These are phyloP conservation scores for Orbilia brochopaga DNA, from an alignment of 2,329 filamentous ascomycete species.

Conservation along the genomic window DNA sequence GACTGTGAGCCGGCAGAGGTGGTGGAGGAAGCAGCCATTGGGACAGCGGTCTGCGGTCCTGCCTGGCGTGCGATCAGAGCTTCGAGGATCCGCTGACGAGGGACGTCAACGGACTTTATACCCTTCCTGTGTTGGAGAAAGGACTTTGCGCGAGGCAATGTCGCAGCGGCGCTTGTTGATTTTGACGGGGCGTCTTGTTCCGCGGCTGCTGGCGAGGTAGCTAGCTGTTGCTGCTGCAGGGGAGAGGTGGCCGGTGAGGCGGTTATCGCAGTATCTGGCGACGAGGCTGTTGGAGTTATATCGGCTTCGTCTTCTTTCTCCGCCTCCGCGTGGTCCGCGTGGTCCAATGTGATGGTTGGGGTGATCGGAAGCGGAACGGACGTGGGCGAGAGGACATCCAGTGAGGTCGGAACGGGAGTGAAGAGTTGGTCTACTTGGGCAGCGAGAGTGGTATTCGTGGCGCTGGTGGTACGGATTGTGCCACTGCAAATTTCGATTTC, in stretches of 20 bases:
- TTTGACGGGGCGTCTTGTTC: slow-evolving; percentile 10
- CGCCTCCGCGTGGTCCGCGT: slow-evolving; percentile 23
- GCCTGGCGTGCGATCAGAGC: slow-evolving; percentile 46
- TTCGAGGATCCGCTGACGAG: slow-evolving; percentile 48
- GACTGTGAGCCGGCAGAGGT: slow-evolving; percentile 12
- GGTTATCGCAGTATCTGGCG: slow-evolving; percentile 36
- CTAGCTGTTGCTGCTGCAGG: slow-evolving; percentile 16
- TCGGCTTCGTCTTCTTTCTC: slow-evolving; percentile 16
- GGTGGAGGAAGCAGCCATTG: slow-evolving; percentile 37
- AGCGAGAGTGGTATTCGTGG: slow-evolving; percentile 8
- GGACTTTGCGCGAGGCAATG: slow-evolving; percentile 36
- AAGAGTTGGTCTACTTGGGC: slow-evolving; percentile 6
- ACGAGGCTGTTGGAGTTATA: slow-evolving; percentile 41
- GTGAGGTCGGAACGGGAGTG: slow-evolving; percentile 13
- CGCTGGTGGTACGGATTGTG: slow-evolving; percentile 10
- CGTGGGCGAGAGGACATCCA: slow-evolving; percentile 38
- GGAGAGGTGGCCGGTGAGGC: slow-evolving; percentile 17
- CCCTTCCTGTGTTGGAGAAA: slow-evolving; percentile 47
- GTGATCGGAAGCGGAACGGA: slow-evolving; percentile 45
- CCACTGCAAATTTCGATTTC: slow-evolving; percentile 25
- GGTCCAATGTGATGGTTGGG: slow-evolving; percentile 31
- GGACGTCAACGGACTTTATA: slow-evolving; percentile 47
- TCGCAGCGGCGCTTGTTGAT: slow-evolving; percentile 17
- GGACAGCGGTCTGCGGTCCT: slow-evolving; percentile 42
- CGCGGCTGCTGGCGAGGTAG: slow-evolving; percentile 22